These are phyloP conservation scores for Psophocarpus tetragonolobus DNA, from an alignment of 306 rosid species.

Conservation along the genomic window DNA sequence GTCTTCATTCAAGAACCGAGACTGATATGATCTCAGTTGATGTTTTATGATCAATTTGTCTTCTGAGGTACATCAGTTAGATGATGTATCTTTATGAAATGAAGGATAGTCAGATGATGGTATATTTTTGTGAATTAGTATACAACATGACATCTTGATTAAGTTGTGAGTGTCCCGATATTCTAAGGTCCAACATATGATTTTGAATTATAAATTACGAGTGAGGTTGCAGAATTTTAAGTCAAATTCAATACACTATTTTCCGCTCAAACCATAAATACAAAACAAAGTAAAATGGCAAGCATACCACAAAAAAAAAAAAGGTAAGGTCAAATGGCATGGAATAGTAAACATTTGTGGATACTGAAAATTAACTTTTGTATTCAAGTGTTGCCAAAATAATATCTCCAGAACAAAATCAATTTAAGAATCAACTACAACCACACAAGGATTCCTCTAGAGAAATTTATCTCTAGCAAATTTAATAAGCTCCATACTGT, in stretches of 20 bases:
- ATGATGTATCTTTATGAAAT: too few species aligned
- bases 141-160: not conserved
- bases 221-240: not conserved
- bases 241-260: not conserved
- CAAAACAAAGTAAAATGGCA: not conserved
- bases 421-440: constrained; percentile 23
- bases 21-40: too few species aligned
- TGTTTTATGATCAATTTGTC: too few species aligned
- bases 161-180: too few species aligned
- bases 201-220: not conserved
- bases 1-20: too few species aligned
- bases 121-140: too few species aligned
- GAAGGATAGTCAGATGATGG: too few species aligned
- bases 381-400: constrained; percentile 19
- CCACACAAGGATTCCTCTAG: not conserved
- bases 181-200: too few species aligned
- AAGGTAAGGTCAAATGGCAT: not conserved
- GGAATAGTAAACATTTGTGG: not conserved
- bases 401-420: constrained; percentile 19
- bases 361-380: constrained; percentile 9
- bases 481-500: constrained; percentile 17
- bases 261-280: not conserved
- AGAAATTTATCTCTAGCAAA: constrained; percentile 15
- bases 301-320: not conserved
- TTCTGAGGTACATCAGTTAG: too few species aligned